A percentile compares a stretch with the other conserved stretches of the same genome.
Evolutionary conservation across 2,329 filamentous ascomycete genomes (phyloP).

Genomic region (Incumbomyces lentus): DNA sequence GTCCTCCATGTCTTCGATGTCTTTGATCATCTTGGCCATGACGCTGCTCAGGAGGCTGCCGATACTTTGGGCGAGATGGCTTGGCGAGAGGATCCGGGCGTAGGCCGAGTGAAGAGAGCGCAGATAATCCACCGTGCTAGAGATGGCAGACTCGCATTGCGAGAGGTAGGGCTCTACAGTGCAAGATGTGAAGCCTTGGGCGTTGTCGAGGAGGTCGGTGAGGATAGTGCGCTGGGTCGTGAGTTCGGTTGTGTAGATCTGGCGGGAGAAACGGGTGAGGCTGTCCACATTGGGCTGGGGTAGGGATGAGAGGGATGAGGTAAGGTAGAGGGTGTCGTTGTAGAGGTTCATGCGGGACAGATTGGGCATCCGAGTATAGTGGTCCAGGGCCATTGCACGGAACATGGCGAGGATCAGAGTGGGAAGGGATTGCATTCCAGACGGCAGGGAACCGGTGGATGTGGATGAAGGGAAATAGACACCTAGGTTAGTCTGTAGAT

Average conservation of each 20-base stretch:
- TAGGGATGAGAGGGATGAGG: conserved; percentile 40
- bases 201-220: conserved; percentile 51
- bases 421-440: conserved; percentile 36
- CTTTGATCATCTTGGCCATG: conserved; percentile 49
- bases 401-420: conserved; percentile 41
- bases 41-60: conserved; percentile 49
- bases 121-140: conserved; percentile 48
- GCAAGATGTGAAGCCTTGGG: conserved; percentile 51
- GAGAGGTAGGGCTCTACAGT: conserved; percentile 48
- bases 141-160: conserved; percentile 51
- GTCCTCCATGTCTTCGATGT: conserved; percentile 53
- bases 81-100: conserved; percentile 48
- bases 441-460: conserved; percentile 25
- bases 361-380: conserved; percentile 34
- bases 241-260: conserved; percentile 55
- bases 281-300: conserved; percentile 41
- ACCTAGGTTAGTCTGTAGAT: conserved; percentile 29
- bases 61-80: conserved; percentile 51
- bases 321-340: conserved; percentile 52
- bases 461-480: conserved; percentile 19
- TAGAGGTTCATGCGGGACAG: conserved; percentile 55
- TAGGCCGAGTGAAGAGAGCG: conserved; percentile 47
- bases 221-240: conserved; percentile 54
- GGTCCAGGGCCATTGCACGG: conserved; percentile 37
- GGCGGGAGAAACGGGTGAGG: conserved; percentile 49